Base-by-base conservation (phyloP, 2,329 filamentous ascomycete species). In the Beauveria sp. region DNA sequence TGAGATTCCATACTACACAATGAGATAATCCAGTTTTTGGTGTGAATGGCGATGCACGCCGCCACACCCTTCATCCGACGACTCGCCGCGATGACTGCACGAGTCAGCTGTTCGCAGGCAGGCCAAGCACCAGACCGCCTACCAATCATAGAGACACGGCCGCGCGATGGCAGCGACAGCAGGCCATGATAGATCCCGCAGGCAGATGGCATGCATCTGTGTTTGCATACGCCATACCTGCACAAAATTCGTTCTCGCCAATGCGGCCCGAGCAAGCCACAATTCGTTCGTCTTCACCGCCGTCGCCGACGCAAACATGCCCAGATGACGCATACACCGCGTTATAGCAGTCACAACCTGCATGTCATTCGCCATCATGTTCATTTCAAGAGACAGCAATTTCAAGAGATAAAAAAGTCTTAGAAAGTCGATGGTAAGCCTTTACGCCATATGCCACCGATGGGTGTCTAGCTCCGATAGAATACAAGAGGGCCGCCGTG, bases 51-150 rank as follows among this genome's bases (percentile, higher is more conserved):
- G 40, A 42, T 12, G n/a, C 46, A 59, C 46, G 58, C 49, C 42
- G 30, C 43, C 49, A 54, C 28, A 18, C 10, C 4, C 18, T 14
- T 22, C 45, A 12, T 20, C 8, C 40, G 42, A 28, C 43, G 28
- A 18, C 55, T 46, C 40, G 45, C 58, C 20, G 18, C 49, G 40
- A 30, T 12, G 24, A 34, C 47, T 24, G 30, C 58, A 55, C 51
- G 58, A 61, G 58, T 61, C 58, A 61, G 58, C 45, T 50, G 58
- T 55, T 61, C 38, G 42, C 58, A 49, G 42, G 49, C 49, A 53
- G 34, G 47, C 26, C 56, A 43, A n/a, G 40, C 38, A 34, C 14
- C 16, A 9, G 24, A 14, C 7, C 49, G 28, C 12, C 12, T 16
- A 18, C 22, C 38, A n/a, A 43, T 22, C 38, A 43, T 16, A 3